Evolutionary conservation across 352 stramenopile species (phyloP).

Genomic region (Phytophthora brassicae): DNA sequence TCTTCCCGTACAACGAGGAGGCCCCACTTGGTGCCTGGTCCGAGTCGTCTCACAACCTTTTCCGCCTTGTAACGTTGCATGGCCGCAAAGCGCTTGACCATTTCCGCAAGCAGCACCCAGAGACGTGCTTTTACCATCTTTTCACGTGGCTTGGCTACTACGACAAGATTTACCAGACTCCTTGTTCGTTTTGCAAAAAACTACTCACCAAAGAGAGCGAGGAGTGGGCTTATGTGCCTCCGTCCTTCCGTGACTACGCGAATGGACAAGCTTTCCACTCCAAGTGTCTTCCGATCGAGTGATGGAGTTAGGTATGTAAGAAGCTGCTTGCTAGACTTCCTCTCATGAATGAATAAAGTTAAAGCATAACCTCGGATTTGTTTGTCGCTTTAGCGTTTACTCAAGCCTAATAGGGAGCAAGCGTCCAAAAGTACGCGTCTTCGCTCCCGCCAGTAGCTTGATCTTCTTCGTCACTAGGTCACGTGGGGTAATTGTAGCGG

Average conservation of each 20-base stretch:
- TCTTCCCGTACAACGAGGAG: conserved; percentile 82
- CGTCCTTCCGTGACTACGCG: conserved; percentile 85
- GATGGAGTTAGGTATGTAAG: conserved; percentile 5
- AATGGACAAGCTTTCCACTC: conserved; percentile 81
- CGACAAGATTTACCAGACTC: conserved; percentile 89
- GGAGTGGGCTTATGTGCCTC: conserved; percentile 78
- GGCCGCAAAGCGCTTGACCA: conserved; percentile 77
- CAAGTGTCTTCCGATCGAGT: conserved; percentile 77
- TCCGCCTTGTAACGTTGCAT: conserved; percentile 77
- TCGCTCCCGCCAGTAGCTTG: conserved; percentile 30
- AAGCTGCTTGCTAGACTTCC: background rate
- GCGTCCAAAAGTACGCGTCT: conserved; percentile 37
- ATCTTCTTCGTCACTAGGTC: conserved; percentile 52
- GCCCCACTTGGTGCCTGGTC: conserved; percentile 79
- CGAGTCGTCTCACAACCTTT: conserved; percentile 79
- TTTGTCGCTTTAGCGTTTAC: conserved; percentile 18
- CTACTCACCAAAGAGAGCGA: conserved; percentile 81
- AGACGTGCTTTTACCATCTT: conserved; percentile 87
- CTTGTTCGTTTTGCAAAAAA: conserved; percentile 85
- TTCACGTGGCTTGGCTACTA: conserved; percentile 87
- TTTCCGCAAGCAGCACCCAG: conserved; percentile 83
- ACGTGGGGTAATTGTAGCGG: conserved; percentile 46
- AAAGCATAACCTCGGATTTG: background rate
- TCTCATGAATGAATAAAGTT: conserved; percentile 5
- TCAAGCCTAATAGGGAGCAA: conserved; percentile 72